Evolutionary conservation across 1,284 basidiomycete genomes (phyloP), one percentile per base, ranked within the genome.

Genomic region (Ustilago shanxiensis): DNA sequence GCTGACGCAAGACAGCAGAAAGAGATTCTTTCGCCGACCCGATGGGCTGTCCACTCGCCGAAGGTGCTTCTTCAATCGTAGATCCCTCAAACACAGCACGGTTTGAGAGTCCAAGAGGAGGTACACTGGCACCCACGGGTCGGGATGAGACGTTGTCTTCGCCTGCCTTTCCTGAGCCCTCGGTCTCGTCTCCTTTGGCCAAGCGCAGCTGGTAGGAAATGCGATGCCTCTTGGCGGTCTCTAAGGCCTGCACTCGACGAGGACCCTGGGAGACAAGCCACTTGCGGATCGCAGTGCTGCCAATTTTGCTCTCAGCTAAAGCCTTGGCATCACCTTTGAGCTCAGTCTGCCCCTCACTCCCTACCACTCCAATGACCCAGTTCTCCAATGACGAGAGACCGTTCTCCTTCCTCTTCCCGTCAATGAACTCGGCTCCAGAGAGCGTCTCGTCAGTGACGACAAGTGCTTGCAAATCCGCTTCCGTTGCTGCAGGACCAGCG

Each of bases 361-460:
- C 80, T 1, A 86, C 66, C 1, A 86, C 83, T 6, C 81, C 76
- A 26, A 85, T 85, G 14, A 77, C 66, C 66, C 79, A 78, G 26
- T 76, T 57, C 18, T 79, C 57, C 11, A 84, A 57, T n/a, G 73
- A 50, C 0, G 45, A 29, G 8, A 86, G 62, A 0, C 59, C 66
- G 7, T 79, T 79, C 66, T 84, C 75, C 4, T 56, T 61, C 8
- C 84, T 68, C 33, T 60, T 71, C 22, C 72, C 65, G 24, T 72
- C 80, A 26, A 86, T 83, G 20, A 71, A 71, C 0, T 80, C 75
- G 13, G 68, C 83, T 18, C 84, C 84, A 14, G 75, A 64, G 14
- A 77, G 37, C 11, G 84, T 86, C 63, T 86, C 84, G 33, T 85
- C 82, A 0, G 83, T 86, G 18, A 85, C 65, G 16, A 86, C 69